These are phyloP conservation scores for Dactylellina sp. DNA, from an alignment of 2,329 filamentous ascomycete genomes.

Conservation along the genomic window DNA sequence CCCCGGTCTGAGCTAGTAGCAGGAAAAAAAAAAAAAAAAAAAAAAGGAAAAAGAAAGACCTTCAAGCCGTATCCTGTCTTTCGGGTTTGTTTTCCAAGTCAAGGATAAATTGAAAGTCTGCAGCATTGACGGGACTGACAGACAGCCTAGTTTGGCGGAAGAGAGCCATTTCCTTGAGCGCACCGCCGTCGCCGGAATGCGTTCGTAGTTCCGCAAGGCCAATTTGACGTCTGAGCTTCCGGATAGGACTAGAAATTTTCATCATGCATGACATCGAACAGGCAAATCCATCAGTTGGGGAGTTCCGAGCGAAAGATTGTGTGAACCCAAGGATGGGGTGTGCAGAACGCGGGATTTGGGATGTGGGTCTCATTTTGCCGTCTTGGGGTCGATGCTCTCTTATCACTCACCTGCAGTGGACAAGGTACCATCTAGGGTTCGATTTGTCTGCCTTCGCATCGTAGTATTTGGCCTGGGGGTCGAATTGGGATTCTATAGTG, in stretches of 20 bases:
- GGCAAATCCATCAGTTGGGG: slow-evolving; percentile 30
- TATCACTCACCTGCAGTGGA: slow-evolving; percentile 68
- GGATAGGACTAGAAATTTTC: slow-evolving; percentile 45
- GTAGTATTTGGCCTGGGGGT: slow-evolving; percentile 81
- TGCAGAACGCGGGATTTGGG: slow-evolving; percentile 34
- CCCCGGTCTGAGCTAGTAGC: slow-evolving; percentile 40
- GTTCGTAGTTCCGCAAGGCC: slow-evolving; percentile 52
- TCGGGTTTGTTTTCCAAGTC: slow-evolving; percentile 54
- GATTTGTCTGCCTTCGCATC: slow-evolving; percentile 78
- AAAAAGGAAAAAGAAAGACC: too few relatives aligned
- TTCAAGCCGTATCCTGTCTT: slow-evolving; percentile 54
- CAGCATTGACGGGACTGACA: slow-evolving; percentile 54
- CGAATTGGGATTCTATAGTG: slow-evolving; percentile 74
- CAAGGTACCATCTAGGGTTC: slow-evolving; percentile 85
- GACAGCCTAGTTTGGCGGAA: slow-evolving; percentile 55
- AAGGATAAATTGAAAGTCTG: slow-evolving; percentile 56
- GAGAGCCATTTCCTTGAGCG: slow-evolving; percentile 49
- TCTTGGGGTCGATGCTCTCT: slow-evolving; percentile 13
- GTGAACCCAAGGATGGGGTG: slow-evolving; percentile 21
- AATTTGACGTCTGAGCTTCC: slow-evolving; percentile 56
- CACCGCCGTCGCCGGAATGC: slow-evolving; percentile 49
- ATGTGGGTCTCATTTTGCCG: not conserved
- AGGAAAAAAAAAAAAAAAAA: not conserved
- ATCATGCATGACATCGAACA: slow-evolving; percentile 54
- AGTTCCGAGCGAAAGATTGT: slow-evolving; percentile 10